Base-by-base conservation (phyloP, 306 rosid genomes). In the Acacia melanoxylon region DNA sequence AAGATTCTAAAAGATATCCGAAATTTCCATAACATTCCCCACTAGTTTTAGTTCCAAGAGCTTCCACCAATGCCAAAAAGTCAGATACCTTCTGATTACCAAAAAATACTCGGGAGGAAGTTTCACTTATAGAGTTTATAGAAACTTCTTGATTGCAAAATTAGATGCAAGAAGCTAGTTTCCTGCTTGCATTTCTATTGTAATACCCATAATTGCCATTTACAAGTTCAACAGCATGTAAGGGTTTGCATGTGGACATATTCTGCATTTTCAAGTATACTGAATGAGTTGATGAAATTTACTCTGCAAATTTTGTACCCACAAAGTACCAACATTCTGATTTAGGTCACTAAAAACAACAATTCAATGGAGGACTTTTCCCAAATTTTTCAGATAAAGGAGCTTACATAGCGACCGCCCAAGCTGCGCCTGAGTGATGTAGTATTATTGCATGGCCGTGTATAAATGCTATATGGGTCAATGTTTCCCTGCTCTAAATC, bases 381-480 rank as follows among this genome's bases (percentile, higher is more conserved):
- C 52, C 16, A 19, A 48, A 13, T 48, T 48, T 48, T 48, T 16
- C 6, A 6, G 15, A 48, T 48, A 52, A 15, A 22, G 83, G 72
- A 69, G 80, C 97, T 96, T 86, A 96, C 98, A 56, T 96, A 96
- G 82, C 88, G 99, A 68, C 94, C 94, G 72, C 88, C 85, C 86
- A 92, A 87, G 85, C 87, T 88, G 78, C 66, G 88, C 77, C 83
- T 87, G 56, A 89, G 87, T 3, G 94, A 79, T 76, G 78, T 80
- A 12, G 93, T 86, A 78, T 71, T 24, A 81, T 86, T 92, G 90
- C 99, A 96, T 24, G 97, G 92, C 56, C 44, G 86, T 17, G 97
- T 91, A 79, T 80, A 90, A 74, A 96, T 89, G 93, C 98, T 96
- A 78, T 96, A 96, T 0, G 89, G 91, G 84, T 93, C 98, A 10